Conservation (phyloP, 768 basidiomycete species). For the Cubamyces sp. region DNA sequence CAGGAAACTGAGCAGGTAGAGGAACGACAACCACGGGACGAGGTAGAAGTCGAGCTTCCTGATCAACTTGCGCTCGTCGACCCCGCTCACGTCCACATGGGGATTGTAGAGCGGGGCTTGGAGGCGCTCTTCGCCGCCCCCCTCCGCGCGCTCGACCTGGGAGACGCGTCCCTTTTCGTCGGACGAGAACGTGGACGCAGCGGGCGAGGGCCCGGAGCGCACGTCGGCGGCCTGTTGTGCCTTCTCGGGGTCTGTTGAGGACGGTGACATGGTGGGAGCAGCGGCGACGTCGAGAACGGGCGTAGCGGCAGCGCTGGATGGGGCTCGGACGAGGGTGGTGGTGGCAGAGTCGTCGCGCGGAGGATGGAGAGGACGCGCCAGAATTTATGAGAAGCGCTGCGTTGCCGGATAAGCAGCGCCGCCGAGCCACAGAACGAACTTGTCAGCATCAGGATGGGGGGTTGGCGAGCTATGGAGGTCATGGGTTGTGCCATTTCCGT, state of each 20-base stretch:
- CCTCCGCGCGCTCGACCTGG: constrained; percentile 29
- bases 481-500: constrained; percentile 9
- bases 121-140: constrained; percentile 23
- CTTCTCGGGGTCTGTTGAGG: constrained; percentile 26
- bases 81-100: constrained; percentile 57
- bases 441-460: background rate
- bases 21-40: constrained; percentile 71
- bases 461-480: background rate
- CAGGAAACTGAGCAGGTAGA: constrained; percentile 77
- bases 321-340: background rate
- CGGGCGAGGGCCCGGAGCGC: constrained; percentile 18
- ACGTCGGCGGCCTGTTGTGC: background rate
- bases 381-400: background rate
- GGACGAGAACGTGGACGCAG: constrained; percentile 26
- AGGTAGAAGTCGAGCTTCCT: constrained; percentile 71
- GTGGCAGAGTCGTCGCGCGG: background rate
- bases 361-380: background rate
- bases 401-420: constrained; percentile 17
- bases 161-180: constrained; percentile 34
- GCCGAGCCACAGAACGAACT: background rate
- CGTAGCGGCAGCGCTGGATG: constrained; percentile 2
- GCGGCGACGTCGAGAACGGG: background rate
- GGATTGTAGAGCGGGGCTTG: constrained; percentile 38
- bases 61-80: constrained; percentile 72
- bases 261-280: constrained; percentile 5